Evolutionary conservation across 345 rosid species (phyloP), one percentile per base, ranked within the genome.

Genomic region (Gossypium thurberi): DNA sequence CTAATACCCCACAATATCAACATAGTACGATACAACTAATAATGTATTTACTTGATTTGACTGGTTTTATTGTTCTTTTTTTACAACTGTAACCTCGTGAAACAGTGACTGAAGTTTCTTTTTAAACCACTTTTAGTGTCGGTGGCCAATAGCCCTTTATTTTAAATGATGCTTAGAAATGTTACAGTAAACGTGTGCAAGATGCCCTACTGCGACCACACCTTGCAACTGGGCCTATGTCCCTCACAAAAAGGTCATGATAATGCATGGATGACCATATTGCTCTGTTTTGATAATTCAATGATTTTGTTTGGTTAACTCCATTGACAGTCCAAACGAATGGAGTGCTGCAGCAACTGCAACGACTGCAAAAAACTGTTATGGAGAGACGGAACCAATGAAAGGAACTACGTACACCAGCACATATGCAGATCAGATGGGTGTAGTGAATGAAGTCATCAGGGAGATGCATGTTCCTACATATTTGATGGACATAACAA

Each of bases 401-500:
- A 84, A 84, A 15, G 92, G 86, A 46, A 56, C 87, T 25, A 71
- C 84, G 0, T 84, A 85, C 26, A 90, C 91, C 0, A 85, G 87
- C 37, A 84, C 74, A 15, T 90, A 83, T 74, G 86, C 87, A 1
- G 84, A 84, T 73, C 90, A 89, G 68, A 87, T 85, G 92, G 87
- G 86, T 23, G 90, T 92, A 40, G 73, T 87, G 23, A 87, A 94
- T 15, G 83, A 78, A 28, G 87, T 89, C 21, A 83, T 94, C 11
- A 62, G 83, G 60, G 82, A 76, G 40, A 87, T 92, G 89, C 84
- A 70, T 2, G 76, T 14, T 46, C 94, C 90, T 66, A 79, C 86
- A 10, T 87, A 82, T 61, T 72, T 94, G 65, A 75, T 94, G 66
- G 99, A 94, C 84, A 94, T 94, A 46, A 81, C 98, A 7, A 82